Evolutionary conservation across 208 protist species (phyloP), one percentile per base, ranked within the genome.

Genomic region (Leishmania mexicana): DNA sequence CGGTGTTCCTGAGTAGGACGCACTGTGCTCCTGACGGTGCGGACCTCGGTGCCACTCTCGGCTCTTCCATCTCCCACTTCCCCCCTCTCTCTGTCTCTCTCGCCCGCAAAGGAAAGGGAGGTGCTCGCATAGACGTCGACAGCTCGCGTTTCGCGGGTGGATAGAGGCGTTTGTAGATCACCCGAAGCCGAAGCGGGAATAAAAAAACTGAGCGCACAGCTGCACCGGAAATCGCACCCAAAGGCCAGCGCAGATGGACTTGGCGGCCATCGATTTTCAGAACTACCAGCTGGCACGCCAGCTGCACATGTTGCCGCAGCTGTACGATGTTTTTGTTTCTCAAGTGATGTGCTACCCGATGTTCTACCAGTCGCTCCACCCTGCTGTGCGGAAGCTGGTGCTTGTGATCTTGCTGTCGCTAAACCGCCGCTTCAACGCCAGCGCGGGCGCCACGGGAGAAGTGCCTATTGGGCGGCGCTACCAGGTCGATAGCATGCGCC

Each of bases 241-340:
- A 13, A 13, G 21, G 0, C 24, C 35, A 73, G 68, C 42, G 35
- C 49, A 4, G 38, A 87, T 86, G 83, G 81, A 88, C 60, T 65
- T 79, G 24, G 78, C 88, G 0, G 83, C 79, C 49, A 75, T 68
- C 5, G 91, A 95, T 70, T 62, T 97, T 62, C 84, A 83, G 6
- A 84, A 84, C 73, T 95, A 95, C 76, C 89, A 96, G 75, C 78
- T 93, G 68, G 89, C 94, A 5, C 92, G 94, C 13, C 85, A 94
- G 70, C 87, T 96, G 70, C 91, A 94, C 77, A 53, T 96, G 40
- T 74, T 94, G 28, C 79, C 90, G 17, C 78, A 90, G 57, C 85
- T 96, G 67, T 87, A 92, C 64, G 79, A 87, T 19, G 88, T 91
- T 11, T 91, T 92, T 35, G 62, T 79, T 47, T 80, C 81, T 24